A percentile compares a stretch with the other conserved stretches of the same genome.
Evolutionary conservation across 768 basidiomycete genomes (phyloP).

Genomic region (Lactifluus subvellereus): DNA sequence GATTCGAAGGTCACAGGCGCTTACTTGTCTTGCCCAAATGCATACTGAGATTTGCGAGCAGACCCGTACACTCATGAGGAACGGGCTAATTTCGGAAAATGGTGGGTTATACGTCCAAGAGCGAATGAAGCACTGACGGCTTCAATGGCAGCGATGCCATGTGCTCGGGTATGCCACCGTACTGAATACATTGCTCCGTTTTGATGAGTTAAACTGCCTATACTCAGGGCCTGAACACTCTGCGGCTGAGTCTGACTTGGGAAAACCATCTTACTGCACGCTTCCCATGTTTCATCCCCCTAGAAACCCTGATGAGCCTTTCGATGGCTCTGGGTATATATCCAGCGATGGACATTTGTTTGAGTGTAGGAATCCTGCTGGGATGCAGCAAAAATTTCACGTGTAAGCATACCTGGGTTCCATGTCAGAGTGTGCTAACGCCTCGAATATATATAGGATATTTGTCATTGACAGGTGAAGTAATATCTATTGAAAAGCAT

Average conservation of each 20-base stretch:
- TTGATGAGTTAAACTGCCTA: not conserved
- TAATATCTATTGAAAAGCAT: constrained; percentile 19
- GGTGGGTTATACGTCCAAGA: constrained; percentile 32
- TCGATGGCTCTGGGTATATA: constrained; percentile 39
- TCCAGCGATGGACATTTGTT: constrained; percentile 55
- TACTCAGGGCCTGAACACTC: constrained; percentile 45
- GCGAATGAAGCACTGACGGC: not conserved
- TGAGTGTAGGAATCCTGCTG: constrained; percentile 46
- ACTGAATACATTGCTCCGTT: too few species aligned
- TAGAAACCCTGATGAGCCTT: constrained; percentile 28
- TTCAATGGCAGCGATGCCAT: constrained; percentile 39
- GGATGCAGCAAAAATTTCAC: constrained; percentile 51
- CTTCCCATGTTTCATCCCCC: constrained; percentile 49
- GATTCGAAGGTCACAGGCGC: constrained; percentile 44
- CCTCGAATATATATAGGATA: constrained; percentile 28
- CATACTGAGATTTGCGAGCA: constrained; percentile 16
- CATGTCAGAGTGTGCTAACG: not conserved
- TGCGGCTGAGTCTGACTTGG: constrained; percentile 19
- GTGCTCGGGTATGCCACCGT: constrained; percentile 39
- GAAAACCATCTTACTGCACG: constrained; percentile 49
- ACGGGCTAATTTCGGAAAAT: constrained; percentile 46
- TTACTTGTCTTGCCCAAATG: not conserved
- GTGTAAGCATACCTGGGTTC: constrained; percentile 38
- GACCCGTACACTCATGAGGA: constrained; percentile 58
- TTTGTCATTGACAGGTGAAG: constrained; percentile 49